Evolutionary conservation across 306 rosid genomes (phyloP).

Genomic region (Fagus crenata): DNA sequence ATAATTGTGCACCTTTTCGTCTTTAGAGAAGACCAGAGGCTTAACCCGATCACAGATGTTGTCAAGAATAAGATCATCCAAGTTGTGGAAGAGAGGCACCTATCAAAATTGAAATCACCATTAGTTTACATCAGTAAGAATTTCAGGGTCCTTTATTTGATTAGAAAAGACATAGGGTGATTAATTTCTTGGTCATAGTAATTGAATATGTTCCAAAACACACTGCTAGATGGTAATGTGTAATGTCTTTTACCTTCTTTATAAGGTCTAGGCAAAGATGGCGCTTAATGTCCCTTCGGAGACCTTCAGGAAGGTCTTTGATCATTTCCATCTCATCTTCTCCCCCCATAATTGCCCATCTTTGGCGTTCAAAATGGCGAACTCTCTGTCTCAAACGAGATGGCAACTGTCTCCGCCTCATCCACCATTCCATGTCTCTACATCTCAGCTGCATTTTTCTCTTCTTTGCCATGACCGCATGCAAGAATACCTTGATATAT

Average conservation of each 20-base stretch:
- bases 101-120: constrained; percentile 18
- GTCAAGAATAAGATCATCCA: constrained; percentile 94
- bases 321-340: constrained; percentile 90
- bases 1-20: constrained; percentile 70
- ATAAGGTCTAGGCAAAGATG: constrained; percentile 84
- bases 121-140: not conserved
- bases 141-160: not conserved
- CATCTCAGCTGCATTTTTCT: constrained; percentile 94
- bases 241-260: constrained; percentile 50
- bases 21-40: constrained; percentile 84
- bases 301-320: constrained; percentile 95
- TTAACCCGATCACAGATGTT: constrained; percentile 89
- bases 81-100: constrained; percentile 91
- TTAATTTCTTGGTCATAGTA: too few species aligned
- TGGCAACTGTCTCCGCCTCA: constrained; percentile 90
- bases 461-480: constrained; percentile 93
- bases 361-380: constrained; percentile 86
- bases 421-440: constrained; percentile 99
- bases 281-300: constrained; percentile 92
- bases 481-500: constrained; percentile 70
- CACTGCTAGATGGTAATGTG: not conserved
- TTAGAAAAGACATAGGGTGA: not conserved
- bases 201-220: not conserved
- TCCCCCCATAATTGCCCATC: constrained; percentile 92
- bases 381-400: constrained; percentile 77